Base-by-base conservation (phyloP, 768 basidiomycete genomes). In the Lyophyllum shimeji region DNA sequence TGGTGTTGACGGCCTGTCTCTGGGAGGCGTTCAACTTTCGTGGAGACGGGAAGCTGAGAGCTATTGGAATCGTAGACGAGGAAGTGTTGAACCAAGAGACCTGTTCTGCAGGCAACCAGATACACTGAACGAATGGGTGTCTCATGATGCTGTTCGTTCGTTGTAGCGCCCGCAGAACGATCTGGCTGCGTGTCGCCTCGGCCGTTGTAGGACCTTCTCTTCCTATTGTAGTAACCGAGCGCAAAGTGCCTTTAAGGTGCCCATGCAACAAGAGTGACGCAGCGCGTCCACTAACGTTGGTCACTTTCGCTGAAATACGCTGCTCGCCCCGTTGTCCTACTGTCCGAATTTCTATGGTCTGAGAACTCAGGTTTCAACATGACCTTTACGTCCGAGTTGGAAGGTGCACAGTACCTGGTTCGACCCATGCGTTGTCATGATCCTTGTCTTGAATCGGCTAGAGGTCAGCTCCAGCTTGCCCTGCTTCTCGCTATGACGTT, bases 191-290 rank as follows among this genome's bases (percentile, higher is more conserved):
- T 27, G 63, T 46, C 2, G 13, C 50, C 57, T 86, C 85, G 12
- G 83, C 79, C 20, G 18, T 31, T n/a, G 83, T 86, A 3, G 73
- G 77, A 9, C 63, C 66, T 1, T 79, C 82, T 57, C 67, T 73
- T 0, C 84, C 85, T 34, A 74, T 59, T 9, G 84, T 76, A 12
- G 69, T 75, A 9, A 86, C 69, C 2, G 70, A 15, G 48, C 50
- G 27, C 71, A 71, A 42, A 0, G 37, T 55, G 66, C 75, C 59
- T 62, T 43, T n/a, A 18, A 73, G 20, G 1, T 61, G n/a, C 9
- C 53, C 65, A 4, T 63, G 50, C 31, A 78, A 42, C 11, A 40
- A 27, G 24, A 82, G 59, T 3, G 25, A 59, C 0, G 71, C 77
- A 12, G 60, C 61, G 7, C 80, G 79, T 3, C 83, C 82, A 39